Base-by-base conservation (phyloP, 805 yeast species). In the Wickerhamomyces canadensis region DNA sequence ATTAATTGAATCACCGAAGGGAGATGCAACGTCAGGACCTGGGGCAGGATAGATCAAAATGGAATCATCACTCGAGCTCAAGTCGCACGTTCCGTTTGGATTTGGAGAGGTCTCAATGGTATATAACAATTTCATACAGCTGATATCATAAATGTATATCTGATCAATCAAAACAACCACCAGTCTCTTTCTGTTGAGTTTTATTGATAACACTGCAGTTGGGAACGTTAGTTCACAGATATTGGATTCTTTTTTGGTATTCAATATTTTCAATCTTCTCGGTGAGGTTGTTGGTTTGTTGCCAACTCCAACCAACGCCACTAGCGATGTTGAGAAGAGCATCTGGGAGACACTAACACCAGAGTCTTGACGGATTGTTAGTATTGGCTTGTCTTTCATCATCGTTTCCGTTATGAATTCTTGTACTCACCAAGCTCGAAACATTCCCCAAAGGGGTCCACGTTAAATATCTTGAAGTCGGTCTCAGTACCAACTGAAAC, bases 151-250 rank as follows among this genome's bases (percentile, higher is more conserved):
- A 33, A 91, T 76, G 56, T 79, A 84, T 9, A 93, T 76, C 59
- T 89, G 95, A 42, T 86, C 91, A 34, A 76, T 68, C 36, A 91
- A 65, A 6, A 84, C 76, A 14, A 89, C 93, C 23, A 86, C 71
- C 46, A 91, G 68, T 31, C 97, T 65, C 49, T 84, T 82, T 30
- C 97, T 71, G 60, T 91, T 93, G 62, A 91, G 71, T 48, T 76
- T 77, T 24, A 91, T 81, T 35, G 76, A 76, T 19, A 82, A 64
- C 2, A 91, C 80, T 7, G 78, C 65, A 4, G 86, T 76, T 1
- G 96, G 91, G 58, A 88, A 93, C 1, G 91, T 76, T 48, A 91
- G 65, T 54, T 91, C 98, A 61, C 98, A 91, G 15, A 91, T 87
- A 2, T 74, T 68, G 2, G 80, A 62, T 42, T 74, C 74, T 37